Evolutionary conservation across 768 basidiomycete genomes (phyloP).

Genomic region (Suillus subaureus): DNA sequence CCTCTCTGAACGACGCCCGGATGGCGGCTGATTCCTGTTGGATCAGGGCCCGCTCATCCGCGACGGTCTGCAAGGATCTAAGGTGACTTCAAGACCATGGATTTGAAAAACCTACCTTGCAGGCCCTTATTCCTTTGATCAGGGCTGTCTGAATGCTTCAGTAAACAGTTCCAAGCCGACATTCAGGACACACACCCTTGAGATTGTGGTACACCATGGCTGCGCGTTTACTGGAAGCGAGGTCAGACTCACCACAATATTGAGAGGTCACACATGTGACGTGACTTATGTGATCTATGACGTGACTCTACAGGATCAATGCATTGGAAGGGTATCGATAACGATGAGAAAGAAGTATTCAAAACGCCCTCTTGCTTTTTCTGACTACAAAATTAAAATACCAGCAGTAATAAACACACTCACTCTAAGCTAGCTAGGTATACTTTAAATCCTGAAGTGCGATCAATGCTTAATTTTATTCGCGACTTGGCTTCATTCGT

Average conservation of each 20-base stretch:
- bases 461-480: not conserved
- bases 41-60: constrained; percentile 96
- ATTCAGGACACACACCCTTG: constrained; percentile 56
- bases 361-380: not conserved
- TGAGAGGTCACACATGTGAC: not conserved
- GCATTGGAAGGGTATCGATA: too few relatives aligned
- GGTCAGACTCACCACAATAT: not conserved
- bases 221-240: constrained; percentile 7
- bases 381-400: not conserved
- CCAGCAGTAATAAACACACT: not conserved
- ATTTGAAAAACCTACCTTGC: constrained; percentile 67
- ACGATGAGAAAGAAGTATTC: not conserved
- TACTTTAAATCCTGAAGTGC: not conserved
- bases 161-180: constrained; percentile 15
- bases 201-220: constrained; percentile 84
- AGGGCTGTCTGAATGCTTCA: constrained; percentile 59
- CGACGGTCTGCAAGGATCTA: constrained; percentile 73
- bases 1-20: constrained; percentile 94
- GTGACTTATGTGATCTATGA: not conserved
- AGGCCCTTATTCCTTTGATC: constrained; percentile 97
- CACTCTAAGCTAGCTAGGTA: not conserved
- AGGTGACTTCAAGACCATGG: constrained; percentile 21
- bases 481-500: not conserved
- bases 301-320: not conserved
- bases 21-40: constrained; percentile 98